phyloP scores from a whole-genome alignment of 2,329 filamentous ascomycete genomes.

The Apiospora pterosperma region DNA sequence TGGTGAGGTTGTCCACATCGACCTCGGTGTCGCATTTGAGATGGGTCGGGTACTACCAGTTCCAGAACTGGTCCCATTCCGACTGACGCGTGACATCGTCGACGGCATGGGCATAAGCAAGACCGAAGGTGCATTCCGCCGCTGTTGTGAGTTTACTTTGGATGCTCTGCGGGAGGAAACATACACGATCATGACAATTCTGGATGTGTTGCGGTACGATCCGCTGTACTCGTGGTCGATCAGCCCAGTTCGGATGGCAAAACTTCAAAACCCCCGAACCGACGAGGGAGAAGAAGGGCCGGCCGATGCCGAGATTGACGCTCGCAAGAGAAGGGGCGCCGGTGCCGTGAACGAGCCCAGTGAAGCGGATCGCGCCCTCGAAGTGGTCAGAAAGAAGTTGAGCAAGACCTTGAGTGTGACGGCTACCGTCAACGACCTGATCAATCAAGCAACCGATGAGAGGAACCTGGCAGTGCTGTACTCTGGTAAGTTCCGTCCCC shows the following conservation, averaged over 20 bases:
- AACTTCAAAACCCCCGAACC: constrained; percentile 60
- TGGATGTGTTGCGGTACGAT: constrained; percentile 97
- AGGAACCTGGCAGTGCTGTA: constrained; percentile 88
- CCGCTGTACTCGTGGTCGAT: constrained; percentile 95
- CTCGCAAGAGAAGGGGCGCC: constrained; percentile 33
- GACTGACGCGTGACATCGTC: constrained; percentile 88
- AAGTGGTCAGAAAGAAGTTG: constrained; percentile 93
- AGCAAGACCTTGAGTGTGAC: constrained; percentile 90
- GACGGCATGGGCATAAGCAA: constrained; percentile 96
- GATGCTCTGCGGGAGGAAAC: constrained; percentile 93
- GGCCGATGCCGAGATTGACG: constrained; percentile 35
- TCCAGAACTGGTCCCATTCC: constrained; percentile 93
- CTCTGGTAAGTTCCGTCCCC: constrained; percentile 56
- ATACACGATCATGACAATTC: constrained; percentile 96
- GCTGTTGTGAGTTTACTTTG: constrained; percentile 98
- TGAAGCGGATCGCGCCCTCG: constrained; percentile 88
- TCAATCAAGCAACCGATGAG: constrained; percentile 93
- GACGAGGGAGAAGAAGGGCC: constrained; percentile 37
- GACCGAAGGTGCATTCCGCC: constrained; percentile 91
- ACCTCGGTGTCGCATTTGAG: constrained; percentile 95
- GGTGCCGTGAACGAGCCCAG: constrained; percentile 51
- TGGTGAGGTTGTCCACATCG: constrained; percentile 94
- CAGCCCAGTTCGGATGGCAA: constrained; percentile 63
- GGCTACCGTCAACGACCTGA: constrained; percentile 94
- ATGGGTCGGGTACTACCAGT: constrained; percentile 92